Evolutionary conservation across 2,329 filamentous ascomycete genomes (phyloP).

Genomic region (Chaetomium sp.): DNA sequence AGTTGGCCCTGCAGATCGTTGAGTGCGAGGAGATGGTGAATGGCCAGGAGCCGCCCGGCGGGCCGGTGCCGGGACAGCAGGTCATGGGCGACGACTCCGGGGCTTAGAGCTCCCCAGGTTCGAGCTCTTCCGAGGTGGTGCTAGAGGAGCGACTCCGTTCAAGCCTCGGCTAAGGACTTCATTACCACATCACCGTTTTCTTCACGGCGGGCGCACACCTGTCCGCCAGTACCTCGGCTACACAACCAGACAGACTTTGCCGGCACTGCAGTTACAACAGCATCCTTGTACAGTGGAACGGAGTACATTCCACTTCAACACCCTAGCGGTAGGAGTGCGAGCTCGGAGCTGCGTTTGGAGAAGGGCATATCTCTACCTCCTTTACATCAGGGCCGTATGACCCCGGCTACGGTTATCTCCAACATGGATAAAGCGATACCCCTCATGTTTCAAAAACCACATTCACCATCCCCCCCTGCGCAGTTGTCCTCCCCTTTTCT

Average conservation of each 20-base stretch:
- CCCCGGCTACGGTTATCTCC: background rate
- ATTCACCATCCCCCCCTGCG: background rate
- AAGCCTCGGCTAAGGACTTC: background rate
- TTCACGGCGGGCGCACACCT: background rate
- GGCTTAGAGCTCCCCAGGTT: conserved; percentile 19
- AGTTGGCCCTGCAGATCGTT: conserved; percentile 56
- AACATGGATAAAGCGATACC: conserved; percentile 7
- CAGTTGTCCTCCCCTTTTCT: background rate
- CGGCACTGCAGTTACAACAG: background rate
- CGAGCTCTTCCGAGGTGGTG: background rate
- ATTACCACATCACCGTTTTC: background rate
- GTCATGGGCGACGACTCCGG: conserved; percentile 34
- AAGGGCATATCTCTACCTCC: background rate
- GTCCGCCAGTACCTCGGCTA: background rate
- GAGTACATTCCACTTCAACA: background rate
- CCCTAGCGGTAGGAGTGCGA: background rate
- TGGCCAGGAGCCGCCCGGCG: conserved; percentile 34
- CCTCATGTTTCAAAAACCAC: background rate
- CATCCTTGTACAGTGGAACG: background rate
- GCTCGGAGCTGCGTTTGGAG: background rate
- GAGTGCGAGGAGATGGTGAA: conserved; percentile 52
- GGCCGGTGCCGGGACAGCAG: conserved; percentile 28
- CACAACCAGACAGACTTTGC: background rate
- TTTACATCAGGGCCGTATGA: background rate
- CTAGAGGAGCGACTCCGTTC: background rate